Evolutionary conservation across 2,329 filamentous ascomycete genomes (phyloP), one percentile per base, ranked within the genome.

Genomic region (Fusarium oligoseptatum): DNA sequence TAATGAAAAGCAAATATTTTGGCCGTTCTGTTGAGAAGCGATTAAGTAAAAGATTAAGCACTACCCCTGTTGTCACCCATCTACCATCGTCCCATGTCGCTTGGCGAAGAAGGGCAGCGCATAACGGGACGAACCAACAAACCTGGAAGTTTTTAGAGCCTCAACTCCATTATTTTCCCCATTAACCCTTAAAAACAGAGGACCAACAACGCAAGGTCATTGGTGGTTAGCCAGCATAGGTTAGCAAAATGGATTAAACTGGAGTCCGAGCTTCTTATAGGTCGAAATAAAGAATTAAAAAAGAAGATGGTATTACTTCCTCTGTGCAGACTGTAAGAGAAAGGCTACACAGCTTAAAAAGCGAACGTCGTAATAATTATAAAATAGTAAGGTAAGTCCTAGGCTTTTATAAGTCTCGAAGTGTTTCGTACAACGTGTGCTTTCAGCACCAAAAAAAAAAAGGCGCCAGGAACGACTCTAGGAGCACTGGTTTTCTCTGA

Each of bases 1-100:
- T 2, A 9, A 48, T 17, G 6, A 48, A 24, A 24, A 24, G 5
- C 11, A 2, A 24, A 24, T 0, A 22, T 15, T 15, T 15, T 3
- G 2, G 6, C 10, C 4, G 2, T 6, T 24, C 0, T 15, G 4
- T 10, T 17, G 2, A 48, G 22, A 27, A 24, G 5, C 2, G 9
- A 7, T 29, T 2, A 7, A 7, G 9, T 17, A 12, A 10, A 50
- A 29, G 3, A 7, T 4, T 10, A 3, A 27, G 15, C 9, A 27
- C 15, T 8, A 3, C 12, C 22, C 45, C 14, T 10, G 8, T 2
- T 4, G 27, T 29, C 24, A 4, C 24, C 24, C 24, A 24, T 4
- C 43, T 2, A 17, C 7, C 6, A 4, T 6, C 8, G 6, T 6
- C 14, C 22, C 15, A 17, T 17, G 45, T 27, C 7, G 9, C 22